Conservation (phyloP, 306 rosid genomes). For the Inga leiocalycina region DNA sequence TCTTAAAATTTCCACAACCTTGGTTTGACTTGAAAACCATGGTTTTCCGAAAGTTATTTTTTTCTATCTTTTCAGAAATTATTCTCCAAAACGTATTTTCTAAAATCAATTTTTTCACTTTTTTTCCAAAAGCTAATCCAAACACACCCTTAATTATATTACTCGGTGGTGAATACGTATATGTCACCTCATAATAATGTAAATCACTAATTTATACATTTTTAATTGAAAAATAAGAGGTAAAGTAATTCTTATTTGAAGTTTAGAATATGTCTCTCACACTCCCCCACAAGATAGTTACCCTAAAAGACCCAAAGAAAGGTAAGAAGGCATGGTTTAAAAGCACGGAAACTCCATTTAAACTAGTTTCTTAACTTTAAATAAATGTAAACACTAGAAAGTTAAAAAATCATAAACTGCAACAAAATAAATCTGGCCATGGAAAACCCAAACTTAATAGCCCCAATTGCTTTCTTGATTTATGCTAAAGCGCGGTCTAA, state of each 20-base stretch:
- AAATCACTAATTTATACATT: neutral
- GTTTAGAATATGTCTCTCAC: neutral
- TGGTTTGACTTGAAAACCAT: too few species aligned
- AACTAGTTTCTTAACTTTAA: neutral
- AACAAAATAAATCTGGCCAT: neutral
- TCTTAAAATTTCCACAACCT: too few species aligned
- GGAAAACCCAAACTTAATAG: conserved; percentile 6
- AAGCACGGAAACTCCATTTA: conserved; percentile 10
- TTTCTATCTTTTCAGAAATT: fast-evolving
- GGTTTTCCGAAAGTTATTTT: too few species aligned
- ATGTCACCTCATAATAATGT: neutral
- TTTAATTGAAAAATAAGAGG: neutral
- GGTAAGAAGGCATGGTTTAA: neutral
- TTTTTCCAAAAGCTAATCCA: too few species aligned
- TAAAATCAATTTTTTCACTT: too few species aligned
- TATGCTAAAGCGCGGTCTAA: neutral
- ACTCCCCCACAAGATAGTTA: neutral
- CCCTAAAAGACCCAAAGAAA: neutral
- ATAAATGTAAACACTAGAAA: neutral
- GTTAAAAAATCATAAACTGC: neutral
- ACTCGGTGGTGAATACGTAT: neutral
- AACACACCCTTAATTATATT: too few species aligned
- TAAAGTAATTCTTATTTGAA: neutral
- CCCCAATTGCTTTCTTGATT: neutral
- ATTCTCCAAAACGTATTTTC: too few species aligned